Percentiles rank a stretch among this genome's conserved stretches.
Evolutionary conservation across 78 protist genomes (phyloP).

Genomic region (Dictyostelium citrinum): DNA sequence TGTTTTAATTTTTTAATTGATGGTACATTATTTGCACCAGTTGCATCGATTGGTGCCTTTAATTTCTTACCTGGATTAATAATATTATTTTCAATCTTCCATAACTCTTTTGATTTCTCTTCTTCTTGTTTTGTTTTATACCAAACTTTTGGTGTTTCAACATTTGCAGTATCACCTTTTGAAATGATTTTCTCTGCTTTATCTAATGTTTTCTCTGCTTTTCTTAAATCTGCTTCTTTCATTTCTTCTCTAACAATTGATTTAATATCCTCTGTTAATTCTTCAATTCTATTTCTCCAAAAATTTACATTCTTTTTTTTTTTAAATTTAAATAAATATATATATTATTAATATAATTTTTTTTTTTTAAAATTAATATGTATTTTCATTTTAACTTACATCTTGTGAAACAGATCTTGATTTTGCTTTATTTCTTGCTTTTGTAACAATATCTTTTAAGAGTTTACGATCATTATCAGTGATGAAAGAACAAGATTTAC

Average conservation of each 20-base stretch:
- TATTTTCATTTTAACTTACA: neutral
- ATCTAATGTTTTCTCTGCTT: slow-evolving; percentile 32
- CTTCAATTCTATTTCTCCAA: slow-evolving; percentile 72
- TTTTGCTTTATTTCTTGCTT: slow-evolving; percentile 79
- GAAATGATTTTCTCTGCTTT: slow-evolving; percentile 31
- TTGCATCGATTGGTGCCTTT: neutral
- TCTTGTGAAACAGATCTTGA: slow-evolving; percentile 61
- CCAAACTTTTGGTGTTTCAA: slow-evolving; percentile 22
- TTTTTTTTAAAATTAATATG: no score
- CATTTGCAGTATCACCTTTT: neutral
- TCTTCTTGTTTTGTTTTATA: neutral
- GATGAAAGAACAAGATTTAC: slow-evolving; percentile 88
- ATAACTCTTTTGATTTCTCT: slow-evolving; percentile 35
- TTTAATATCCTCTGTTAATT: slow-evolving; percentile 57
- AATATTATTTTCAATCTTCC: slow-evolving; percentile 60
- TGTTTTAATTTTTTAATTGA: neutral
- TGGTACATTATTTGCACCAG: neutral
- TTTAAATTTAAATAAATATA: no score
- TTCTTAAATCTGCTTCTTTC: slow-evolving; percentile 50
- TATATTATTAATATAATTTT: no score
- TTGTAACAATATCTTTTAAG: slow-evolving; percentile 73
- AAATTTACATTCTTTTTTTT: neutral
- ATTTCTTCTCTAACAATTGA: slow-evolving; percentile 51
- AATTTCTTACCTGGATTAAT: neutral
- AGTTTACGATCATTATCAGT: slow-evolving; percentile 92